Percentiles rank a stretch among this genome's conserved stretches.
phyloP scores from a whole-genome alignment of 2,329 filamentous ascomycete genomes.

The Apiospora arundinis region DNA sequence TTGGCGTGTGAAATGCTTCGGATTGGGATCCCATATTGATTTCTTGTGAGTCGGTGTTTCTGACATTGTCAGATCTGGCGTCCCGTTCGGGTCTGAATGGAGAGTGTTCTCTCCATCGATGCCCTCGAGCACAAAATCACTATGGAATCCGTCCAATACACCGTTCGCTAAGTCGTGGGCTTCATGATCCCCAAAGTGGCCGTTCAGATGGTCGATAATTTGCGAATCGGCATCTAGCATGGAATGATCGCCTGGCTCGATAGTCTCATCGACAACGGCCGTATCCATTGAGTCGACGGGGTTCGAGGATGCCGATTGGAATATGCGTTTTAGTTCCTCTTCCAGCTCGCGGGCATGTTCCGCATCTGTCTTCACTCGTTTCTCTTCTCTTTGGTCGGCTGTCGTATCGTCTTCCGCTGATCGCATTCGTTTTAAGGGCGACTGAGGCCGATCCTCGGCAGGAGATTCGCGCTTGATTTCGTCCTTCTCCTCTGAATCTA shows the following conservation, averaged over 20 bases:
- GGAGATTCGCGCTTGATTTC: conserved; percentile 38
- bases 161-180: conserved; percentile 27
- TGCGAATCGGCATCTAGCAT: conserved; percentile 14
- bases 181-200: conserved; percentile 35
- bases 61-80: conserved; percentile 16
- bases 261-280: background rate
- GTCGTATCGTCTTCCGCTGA: conserved; percentile 28
- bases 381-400: conserved; percentile 30
- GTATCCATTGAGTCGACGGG: background rate
- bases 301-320: background rate
- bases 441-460: conserved; percentile 26
- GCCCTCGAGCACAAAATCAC: conserved; percentile 8
- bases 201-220: conserved; percentile 4
- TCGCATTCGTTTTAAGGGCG: conserved; percentile 37
- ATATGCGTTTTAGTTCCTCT: background rate
- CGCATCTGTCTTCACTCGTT: conserved; percentile 36
- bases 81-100: background rate
- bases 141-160: conserved; percentile 20
- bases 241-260: background rate
- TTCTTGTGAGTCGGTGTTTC: conserved; percentile 26
- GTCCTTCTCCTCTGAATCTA: conserved; percentile 38
- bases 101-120: conserved; percentile 27
- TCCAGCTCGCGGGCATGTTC: conserved; percentile 6
- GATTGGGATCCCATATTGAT: conserved; percentile 40
- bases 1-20: conserved; percentile 39